Evolutionary conservation across 1,139 yeast genomes (phyloP).

Genomic region (Meyerozyma guilliermondii): DNA sequence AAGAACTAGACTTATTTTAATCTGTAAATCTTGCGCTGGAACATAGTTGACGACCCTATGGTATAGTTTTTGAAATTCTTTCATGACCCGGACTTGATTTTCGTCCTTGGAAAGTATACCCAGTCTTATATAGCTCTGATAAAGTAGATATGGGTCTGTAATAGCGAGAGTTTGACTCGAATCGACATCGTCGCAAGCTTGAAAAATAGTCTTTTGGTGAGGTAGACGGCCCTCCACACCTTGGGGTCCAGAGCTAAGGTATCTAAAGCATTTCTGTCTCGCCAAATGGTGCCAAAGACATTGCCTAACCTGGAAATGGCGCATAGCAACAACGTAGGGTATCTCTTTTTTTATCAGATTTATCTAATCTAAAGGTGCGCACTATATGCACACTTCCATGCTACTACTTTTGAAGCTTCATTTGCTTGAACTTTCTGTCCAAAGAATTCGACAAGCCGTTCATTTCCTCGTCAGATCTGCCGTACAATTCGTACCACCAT

Average conservation of each 20-base stretch:
- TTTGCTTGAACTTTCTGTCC: slow-evolving; percentile 39
- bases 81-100: slow-evolving; percentile 56
- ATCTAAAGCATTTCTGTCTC: neutral
- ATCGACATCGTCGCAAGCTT: neutral
- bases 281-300: too few relatives aligned
- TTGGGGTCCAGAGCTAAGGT: neutral
- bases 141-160: slow-evolving; percentile 61
- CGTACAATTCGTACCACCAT: slow-evolving; percentile 88
- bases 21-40: slow-evolving; percentile 50
- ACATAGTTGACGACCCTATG: slow-evolving; percentile 53
- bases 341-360: neutral
- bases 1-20: slow-evolving; percentile 43
- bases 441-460: slow-evolving; percentile 49
- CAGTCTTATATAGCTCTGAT: slow-evolving; percentile 47
- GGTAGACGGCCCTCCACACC: neutral
- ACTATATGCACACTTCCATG: neutral
- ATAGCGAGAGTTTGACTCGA: slow-evolving; percentile 21
- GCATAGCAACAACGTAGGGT: neutral
- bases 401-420: slow-evolving; percentile 17
- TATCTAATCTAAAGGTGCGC: neutral
- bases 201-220: neutral
- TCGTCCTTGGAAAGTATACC: slow-evolving; percentile 53
- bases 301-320: neutral
- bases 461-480: slow-evolving; percentile 78
- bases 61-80: slow-evolving; percentile 60